Evolutionary conservation across 2,329 filamentous ascomycete species (phyloP), one percentile per base, ranked within the genome.

Genomic region (Monosporascus ibericus): DNA sequence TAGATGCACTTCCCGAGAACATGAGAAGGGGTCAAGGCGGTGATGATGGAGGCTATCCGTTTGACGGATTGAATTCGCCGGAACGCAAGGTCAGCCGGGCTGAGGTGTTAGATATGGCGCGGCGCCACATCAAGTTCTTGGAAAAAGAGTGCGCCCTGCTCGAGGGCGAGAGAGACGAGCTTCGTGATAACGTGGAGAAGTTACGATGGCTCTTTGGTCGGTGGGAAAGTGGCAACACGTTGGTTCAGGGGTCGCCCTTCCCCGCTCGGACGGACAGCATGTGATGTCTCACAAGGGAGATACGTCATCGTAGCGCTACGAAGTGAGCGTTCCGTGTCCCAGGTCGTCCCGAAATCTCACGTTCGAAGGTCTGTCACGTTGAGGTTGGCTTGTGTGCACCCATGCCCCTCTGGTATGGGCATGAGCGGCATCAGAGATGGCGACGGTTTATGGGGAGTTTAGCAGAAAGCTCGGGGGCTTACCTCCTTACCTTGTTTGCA

Each of bases 61-160:
- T 53, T 49, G 52, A 62, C 63, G 61, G 48, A 58, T 36, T 61
- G 9, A 60, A 55, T 17, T 46, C 54, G 6, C 51, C 54, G n/a
- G 61, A 64, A 37, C 53, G 60, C 25, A 61, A 62, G 6, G 59
- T 74, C 52, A 75, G 72, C 63, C 75, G 75, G 60, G 72, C 72
- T 37, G 71, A 75, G 57, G 72, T 75, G 38, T 65, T 75, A n/a
- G 72, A 76, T 25, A 70, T 75, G 56, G 74, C 73, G 1, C 66
- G 72, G 36, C 65, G 70, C 44, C 66, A 74, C 49, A 76, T 76
- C 50, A 61, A 68, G 49, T 53, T 64, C 7, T 63, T 76, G 11
- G 71, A 74, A 58, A 62, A 65, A 48, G 70, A 74, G 55, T 68
- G 68, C 27, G 60, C 60, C 2, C 60, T 61, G 44, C 57, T 73